These are phyloP conservation scores for Eleusine coracana DNA, from an alignment of 176 grass and related monocot species.

Conservation along the genomic window DNA sequence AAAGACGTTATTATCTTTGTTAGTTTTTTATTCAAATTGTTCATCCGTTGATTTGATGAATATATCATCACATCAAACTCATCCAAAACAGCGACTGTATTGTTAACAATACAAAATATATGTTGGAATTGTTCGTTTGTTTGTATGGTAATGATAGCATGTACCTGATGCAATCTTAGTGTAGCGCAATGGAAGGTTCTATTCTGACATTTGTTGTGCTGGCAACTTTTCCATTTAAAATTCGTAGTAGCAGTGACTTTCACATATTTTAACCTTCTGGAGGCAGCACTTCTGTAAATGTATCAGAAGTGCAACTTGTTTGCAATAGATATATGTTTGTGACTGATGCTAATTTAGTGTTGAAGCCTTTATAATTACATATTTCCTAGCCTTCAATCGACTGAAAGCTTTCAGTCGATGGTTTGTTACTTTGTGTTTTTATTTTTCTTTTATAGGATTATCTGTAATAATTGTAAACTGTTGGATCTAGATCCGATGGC, in stretches of 20 bases:
- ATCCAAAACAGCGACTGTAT: neutral
- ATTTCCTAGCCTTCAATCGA: neutral
- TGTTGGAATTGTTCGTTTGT: neutral
- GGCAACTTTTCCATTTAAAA: slow-evolving; percentile 22
- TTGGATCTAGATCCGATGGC: too few species aligned
- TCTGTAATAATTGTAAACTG: too few species aligned
- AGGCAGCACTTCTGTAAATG: neutral
- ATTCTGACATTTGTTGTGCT: slow-evolving; percentile 20
- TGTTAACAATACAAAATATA: slow-evolving; percentile 15
- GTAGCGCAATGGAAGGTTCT: neutral
- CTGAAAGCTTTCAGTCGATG: too few species aligned
- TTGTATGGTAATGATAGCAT: neutral
- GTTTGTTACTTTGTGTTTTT: too few species aligned
- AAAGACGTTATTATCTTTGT: neutral
- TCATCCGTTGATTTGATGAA: slow-evolving; percentile 1
- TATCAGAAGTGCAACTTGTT: neutral
- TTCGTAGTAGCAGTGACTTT: neutral
- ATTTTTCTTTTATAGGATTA: too few species aligned
- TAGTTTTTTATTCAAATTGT: slow-evolving; percentile 18
- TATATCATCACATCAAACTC: neutral
- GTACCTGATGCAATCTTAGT: neutral
- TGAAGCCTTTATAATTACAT: neutral
- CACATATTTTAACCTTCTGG: neutral
- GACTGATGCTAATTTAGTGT: neutral
- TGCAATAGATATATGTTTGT: neutral